phyloP scores from a whole-genome alignment of 208 protist species.

The Spironucleus salmonicida region DNA sequence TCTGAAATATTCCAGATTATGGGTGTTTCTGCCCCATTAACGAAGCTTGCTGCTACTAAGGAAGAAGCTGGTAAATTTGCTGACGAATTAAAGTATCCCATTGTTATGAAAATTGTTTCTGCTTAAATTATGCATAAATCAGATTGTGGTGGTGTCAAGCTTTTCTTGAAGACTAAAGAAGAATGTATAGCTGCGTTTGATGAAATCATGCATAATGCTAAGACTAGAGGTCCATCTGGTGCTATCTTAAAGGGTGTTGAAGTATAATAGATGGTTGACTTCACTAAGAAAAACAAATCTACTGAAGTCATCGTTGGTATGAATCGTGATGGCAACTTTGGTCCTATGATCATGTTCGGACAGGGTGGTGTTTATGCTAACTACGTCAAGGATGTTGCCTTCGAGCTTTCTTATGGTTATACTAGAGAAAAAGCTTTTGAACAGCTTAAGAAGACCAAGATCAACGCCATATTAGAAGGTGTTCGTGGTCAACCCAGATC shows the following conservation, averaged over 20 bases:
- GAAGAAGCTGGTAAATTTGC: constrained; percentile 37
- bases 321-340: constrained; percentile 30
- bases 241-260: constrained; percentile 30
- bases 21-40: constrained; percentile 28
- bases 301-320: constrained; percentile 43
- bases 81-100: constrained; percentile 36
- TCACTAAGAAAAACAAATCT: constrained; percentile 28
- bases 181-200: constrained; percentile 27
- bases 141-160: constrained; percentile 42
- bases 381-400: constrained; percentile 36
- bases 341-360: constrained; percentile 41
- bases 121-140: constrained; percentile 44
- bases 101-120: constrained; percentile 45
- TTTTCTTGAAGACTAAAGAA: constrained; percentile 32
- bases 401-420: constrained; percentile 32
- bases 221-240: constrained; percentile 3
- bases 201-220: constrained; percentile 32
- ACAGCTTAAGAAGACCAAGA: constrained; percentile 42
- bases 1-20: constrained; percentile 36
- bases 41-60: constrained; percentile 34
- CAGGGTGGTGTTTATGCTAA: constrained; percentile 39
- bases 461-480: constrained; percentile 34
- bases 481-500: constrained; percentile 32
- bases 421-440: background rate
- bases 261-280: constrained; percentile 34